Conservation (phyloP, 805 yeast species). For the Saccharomycopsis vini region DNA sequence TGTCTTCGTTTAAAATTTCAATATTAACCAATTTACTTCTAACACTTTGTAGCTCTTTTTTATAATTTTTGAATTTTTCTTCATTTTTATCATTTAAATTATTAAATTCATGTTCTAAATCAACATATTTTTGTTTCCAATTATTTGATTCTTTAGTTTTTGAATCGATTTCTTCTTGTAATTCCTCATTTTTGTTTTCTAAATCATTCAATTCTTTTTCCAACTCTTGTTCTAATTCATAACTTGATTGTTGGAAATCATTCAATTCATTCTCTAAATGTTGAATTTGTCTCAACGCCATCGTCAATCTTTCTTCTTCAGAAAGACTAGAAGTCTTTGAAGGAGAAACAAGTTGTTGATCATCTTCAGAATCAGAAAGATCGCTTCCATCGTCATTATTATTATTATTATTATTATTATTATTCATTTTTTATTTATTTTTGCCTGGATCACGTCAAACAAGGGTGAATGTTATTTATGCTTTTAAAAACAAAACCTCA, state of each 20-base stretch:
- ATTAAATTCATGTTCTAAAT: slow-evolving; percentile 24
- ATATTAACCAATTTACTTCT: slow-evolving; percentile 30
- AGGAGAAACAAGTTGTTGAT: too few relatives aligned
- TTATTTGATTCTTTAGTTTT: slow-evolving; percentile 23
- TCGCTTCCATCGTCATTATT: too few relatives aligned
- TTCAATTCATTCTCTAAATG: slow-evolving; percentile 33
- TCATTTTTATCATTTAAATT: slow-evolving; percentile 21
- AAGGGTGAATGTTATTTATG: too few relatives aligned
- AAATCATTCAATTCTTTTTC: slow-evolving; percentile 34
- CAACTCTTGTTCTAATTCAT: slow-evolving; percentile 36
- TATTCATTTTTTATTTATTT: too few relatives aligned
- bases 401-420: too few relatives aligned
- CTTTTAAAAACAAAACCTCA: too few relatives aligned
- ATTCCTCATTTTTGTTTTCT: slow-evolving; percentile 23
- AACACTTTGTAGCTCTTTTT: slow-evolving; percentile 26
- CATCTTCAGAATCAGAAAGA: too few relatives aligned
- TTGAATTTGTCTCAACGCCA: slow-evolving; percentile 30
- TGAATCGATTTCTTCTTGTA: slow-evolving; percentile 20
- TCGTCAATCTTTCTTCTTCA: slow-evolving; percentile 22
- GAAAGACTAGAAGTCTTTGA: slow-evolving; percentile 2
- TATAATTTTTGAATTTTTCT: slow-evolving; percentile 23
- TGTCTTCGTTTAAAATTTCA: slow-evolving; percentile 35
- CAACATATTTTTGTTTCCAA: slow-evolving; percentile 24
- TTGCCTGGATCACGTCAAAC: too few relatives aligned
- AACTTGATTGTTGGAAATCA: slow-evolving; percentile 36